These are phyloP conservation scores for Aspergillus cejpii DNA, from an alignment of 2,329 filamentous ascomycete genomes.

Conservation along the genomic window DNA sequence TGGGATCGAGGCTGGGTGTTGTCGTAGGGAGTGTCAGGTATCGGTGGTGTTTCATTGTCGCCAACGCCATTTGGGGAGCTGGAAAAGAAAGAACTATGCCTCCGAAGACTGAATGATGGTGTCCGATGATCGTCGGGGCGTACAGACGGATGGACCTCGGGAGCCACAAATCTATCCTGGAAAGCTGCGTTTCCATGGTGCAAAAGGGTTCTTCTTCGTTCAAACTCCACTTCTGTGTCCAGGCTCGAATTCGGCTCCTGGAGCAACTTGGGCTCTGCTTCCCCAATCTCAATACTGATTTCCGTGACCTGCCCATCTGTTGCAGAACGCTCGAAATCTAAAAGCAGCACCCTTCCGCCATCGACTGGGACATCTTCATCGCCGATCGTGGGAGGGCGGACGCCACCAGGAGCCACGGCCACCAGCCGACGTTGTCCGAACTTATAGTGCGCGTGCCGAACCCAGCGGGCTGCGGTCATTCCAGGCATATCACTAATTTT, in stretches of 20 bases:
- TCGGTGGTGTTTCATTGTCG: slow-evolving; percentile 44
- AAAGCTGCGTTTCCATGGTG: slow-evolving; percentile 47
- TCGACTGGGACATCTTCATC: slow-evolving; percentile 73
- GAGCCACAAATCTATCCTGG: slow-evolving; percentile 16
- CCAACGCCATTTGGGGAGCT: slow-evolving; percentile 19
- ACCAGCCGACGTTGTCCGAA: slow-evolving; percentile 52
- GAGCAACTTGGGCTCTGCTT: slow-evolving; percentile 60
- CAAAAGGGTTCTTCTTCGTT: slow-evolving; percentile 65
- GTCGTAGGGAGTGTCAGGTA: slow-evolving; percentile 64
- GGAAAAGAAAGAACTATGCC: slow-evolving; percentile 26
- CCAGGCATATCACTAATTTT: slow-evolving; percentile 60
- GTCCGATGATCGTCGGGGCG: slow-evolving; percentile 12
- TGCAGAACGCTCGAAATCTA: slow-evolving; percentile 65
- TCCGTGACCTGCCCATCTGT: slow-evolving; percentile 52
- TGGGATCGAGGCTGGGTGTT: slow-evolving; percentile 65
- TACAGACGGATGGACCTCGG: slow-evolving; percentile 23
- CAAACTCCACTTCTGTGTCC: slow-evolving; percentile 71
- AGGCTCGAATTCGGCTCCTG: slow-evolving; percentile 68
- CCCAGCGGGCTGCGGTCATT: slow-evolving; percentile 65
- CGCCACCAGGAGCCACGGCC: slow-evolving; percentile 65
- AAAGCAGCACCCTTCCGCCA: slow-evolving; percentile 63
- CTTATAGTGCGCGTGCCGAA: slow-evolving; percentile 50
- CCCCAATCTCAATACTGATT: slow-evolving; percentile 67
- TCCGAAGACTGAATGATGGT: slow-evolving; percentile 13
- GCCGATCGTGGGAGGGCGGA: slow-evolving; percentile 54